Evolutionary conservation across 352 stramenopile species (phyloP), one percentile per base, ranked within the genome.

Genomic region (Globisporangium viniferum): DNA sequence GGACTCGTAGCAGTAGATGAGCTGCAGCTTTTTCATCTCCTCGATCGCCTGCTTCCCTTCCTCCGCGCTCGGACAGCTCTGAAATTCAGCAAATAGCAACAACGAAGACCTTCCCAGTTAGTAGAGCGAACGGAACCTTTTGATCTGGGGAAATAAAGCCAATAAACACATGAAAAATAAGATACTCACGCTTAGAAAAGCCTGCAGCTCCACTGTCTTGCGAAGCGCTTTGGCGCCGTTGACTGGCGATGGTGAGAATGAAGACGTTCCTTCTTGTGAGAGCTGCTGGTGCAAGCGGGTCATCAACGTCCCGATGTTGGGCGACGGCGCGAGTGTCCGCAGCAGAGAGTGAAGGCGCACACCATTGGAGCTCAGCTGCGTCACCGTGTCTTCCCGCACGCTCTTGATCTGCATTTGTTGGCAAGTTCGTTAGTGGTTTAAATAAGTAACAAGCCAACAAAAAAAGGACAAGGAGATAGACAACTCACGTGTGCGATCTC

Each of bases 1-100:
- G 20, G 82, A 86, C 59, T 90, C 85, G 76, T 93, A 93, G 73
- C 79, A 91, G 76, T 93, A 86, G 68, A 93, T 83, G 59, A 93
- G 81, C 66, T 89, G 79, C 22, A 93, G 73, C 68, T 91, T 93
- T 74, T 89, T 90, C 68, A 93, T 84, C 64, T 91, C 82, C 35
- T 84, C 72, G 62, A 93, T 91, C 53, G 85, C 82, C 53, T 69
- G 73, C 62, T 83, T 84, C 54, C 85, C 85, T 83, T 93, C 85
- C 46, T 89, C 81, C 31, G 78, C 75, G 63, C 76, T 93, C 57
- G 85, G 85, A 69, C 85, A 93, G 73, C 82, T 93, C 85, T 93
- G 62, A 33, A 44, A 62, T n/a, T 53, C 9, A 22, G 3, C 27
- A 57, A 15, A 55, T 31, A 62, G 51, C 71, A 58, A 15, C 9